A percentile compares a stretch with the other conserved stretches of the same genome.
Conservation (phyloP, 1,284 basidiomycete genomes). For the Cryptococcus sp. region DNA sequence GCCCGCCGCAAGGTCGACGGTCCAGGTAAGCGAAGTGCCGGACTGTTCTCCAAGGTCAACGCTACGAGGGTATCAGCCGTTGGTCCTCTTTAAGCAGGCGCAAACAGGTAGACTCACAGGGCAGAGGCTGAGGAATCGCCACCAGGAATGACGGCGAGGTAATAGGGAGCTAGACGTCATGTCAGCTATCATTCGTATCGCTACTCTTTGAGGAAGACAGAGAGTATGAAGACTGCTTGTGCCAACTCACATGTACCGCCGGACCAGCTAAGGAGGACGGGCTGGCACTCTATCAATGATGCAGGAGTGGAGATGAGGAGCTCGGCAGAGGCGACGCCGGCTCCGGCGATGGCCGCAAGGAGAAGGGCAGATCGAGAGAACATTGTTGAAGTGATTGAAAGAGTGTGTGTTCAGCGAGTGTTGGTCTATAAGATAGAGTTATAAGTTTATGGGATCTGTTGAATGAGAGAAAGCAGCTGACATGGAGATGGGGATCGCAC, state of each 20-base stretch:
- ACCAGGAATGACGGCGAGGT: slow-evolving; percentile 68
- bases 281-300: slow-evolving; percentile 46
- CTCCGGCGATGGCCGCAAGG: slow-evolving; percentile 22
- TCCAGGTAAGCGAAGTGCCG: slow-evolving; percentile 64
- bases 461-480: too few relatives aligned
- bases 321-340: slow-evolving; percentile 55
- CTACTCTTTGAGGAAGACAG: not conserved
- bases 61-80: slow-evolving; percentile 10
- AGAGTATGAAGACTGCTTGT: too few relatives aligned
- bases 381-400: slow-evolving; percentile 9
- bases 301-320: slow-evolving; percentile 65
- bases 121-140: slow-evolving; percentile 61
- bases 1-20: slow-evolving; percentile 59
- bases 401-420: too few relatives aligned
- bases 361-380: slow-evolving; percentile 26
- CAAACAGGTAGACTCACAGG: slow-evolving; percentile 52
- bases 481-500: too few relatives aligned
- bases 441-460: too few relatives aligned
- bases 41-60: slow-evolving; percentile 36
- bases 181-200: not conserved
- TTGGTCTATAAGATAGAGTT: too few relatives aligned
- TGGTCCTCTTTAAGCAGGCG: not conserved
- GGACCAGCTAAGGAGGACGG: slow-evolving; percentile 58
- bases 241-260: slow-evolving; percentile 54
- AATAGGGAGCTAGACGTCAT: slow-evolving; percentile 61